Conservation (phyloP, 208 protist genomes). For the Trypanosoma congolense region DNA sequence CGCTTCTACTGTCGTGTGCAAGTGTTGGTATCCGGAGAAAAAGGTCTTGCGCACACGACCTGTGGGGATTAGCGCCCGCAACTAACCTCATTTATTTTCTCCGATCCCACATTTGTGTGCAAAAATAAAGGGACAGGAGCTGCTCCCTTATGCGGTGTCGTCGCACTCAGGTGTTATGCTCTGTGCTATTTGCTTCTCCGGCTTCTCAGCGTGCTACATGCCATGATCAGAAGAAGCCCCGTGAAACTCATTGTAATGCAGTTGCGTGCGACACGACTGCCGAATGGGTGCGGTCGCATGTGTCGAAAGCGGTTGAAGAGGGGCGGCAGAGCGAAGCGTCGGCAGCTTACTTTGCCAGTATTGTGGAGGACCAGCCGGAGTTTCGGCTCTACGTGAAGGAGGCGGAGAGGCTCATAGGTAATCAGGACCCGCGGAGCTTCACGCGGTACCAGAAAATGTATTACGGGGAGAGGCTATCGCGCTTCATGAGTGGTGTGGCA, state of each 20-base stretch:
- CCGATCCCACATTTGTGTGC: too few species aligned
- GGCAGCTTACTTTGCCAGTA: slow-evolving; percentile 64
- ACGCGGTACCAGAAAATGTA: slow-evolving; percentile 65
- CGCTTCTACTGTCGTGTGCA: too few species aligned
- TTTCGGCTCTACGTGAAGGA: slow-evolving; percentile 49
- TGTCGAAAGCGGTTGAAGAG: slow-evolving; percentile 36
- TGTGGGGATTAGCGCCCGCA: too few species aligned
- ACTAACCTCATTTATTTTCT: too few species aligned
- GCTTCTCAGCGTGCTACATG: too few species aligned
- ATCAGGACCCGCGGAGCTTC: slow-evolving; percentile 55
- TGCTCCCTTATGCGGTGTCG: too few species aligned
- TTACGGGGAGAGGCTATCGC: slow-evolving; percentile 51
- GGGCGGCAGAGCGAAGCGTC: slow-evolving; percentile 39
- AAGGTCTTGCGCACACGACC: too few species aligned
- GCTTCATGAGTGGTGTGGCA: slow-evolving; percentile 47
- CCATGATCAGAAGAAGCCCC: too few species aligned
- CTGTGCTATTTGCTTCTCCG: too few species aligned
- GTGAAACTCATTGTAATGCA: slow-evolving; percentile 1
- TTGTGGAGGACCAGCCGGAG: slow-evolving; percentile 55
- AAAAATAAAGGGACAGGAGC: too few species aligned
- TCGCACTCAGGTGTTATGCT: too few species aligned
- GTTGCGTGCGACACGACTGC: slow-evolving; percentile 28
- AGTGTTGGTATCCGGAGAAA: too few species aligned
- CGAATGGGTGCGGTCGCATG: slow-evolving; percentile 34
- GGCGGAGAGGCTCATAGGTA: slow-evolving; percentile 48